Conservation (phyloP, 805 yeast species). For the Hanseniaspora meyeri region DNA sequence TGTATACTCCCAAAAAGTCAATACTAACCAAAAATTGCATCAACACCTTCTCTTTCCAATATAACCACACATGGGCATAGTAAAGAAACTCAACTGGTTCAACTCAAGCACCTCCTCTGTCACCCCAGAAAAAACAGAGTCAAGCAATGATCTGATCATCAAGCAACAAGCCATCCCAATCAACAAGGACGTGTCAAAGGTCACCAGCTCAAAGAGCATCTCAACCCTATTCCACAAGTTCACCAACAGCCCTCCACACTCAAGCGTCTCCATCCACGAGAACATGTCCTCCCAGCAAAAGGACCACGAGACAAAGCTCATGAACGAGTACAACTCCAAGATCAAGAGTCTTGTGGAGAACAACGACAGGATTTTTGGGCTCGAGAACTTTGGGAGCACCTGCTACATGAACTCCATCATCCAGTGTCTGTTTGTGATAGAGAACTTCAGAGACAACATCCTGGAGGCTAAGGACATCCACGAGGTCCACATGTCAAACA, state of each 20-base stretch:
- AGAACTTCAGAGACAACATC: slow-evolving; percentile 49
- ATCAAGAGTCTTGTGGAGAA: neutral
- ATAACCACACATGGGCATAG: slow-evolving; percentile 3
- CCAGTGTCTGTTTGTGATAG: slow-evolving; percentile 72
- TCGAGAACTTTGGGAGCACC: slow-evolving; percentile 81
- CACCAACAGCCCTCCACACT: neutral
- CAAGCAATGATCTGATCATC: neutral
- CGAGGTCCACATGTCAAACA: slow-evolving; percentile 25
- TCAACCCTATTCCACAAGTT: neutral
- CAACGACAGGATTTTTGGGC: slow-evolving; percentile 51
- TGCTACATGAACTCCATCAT: slow-evolving; percentile 90
- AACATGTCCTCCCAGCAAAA: slow-evolving; percentile 4
- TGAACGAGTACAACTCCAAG: neutral
- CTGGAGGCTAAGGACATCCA: slow-evolving; percentile 36
- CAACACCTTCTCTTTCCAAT: too few relatives aligned
- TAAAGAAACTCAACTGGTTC: neutral
- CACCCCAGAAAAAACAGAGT: neutral
- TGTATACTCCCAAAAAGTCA: too few relatives aligned
- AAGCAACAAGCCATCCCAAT: neutral
- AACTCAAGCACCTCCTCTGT: neutral
- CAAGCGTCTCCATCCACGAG: neutral
- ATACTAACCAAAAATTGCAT: too few relatives aligned
- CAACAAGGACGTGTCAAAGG: neutral
- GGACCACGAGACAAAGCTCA: neutral
- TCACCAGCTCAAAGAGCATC: neutral